phyloP scores from a whole-genome alignment of 768 basidiomycete genomes.

The Russula sp. region DNA sequence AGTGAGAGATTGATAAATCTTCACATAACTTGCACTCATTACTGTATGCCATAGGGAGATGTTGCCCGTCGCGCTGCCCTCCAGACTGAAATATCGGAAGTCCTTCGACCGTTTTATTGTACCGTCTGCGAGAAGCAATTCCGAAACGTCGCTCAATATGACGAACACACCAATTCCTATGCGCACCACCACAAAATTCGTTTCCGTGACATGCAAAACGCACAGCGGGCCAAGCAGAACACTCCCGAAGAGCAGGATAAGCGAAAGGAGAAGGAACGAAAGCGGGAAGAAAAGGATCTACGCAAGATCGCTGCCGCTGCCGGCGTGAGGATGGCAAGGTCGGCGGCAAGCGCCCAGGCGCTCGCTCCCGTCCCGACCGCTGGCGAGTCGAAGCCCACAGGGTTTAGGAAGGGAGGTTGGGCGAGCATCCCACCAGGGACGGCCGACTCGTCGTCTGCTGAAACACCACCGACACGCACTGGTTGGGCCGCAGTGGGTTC shows the following conservation, averaged over 20 bases:
- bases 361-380: slow-evolving; percentile 19
- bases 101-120: slow-evolving; percentile 74
- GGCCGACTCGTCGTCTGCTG: slow-evolving; percentile 1
- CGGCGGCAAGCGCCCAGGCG: slow-evolving; percentile 27
- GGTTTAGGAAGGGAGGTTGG: slow-evolving; percentile 32
- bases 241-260: slow-evolving; percentile 63
- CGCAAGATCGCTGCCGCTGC: slow-evolving; percentile 78
- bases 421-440: slow-evolving; percentile 2
- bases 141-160: slow-evolving; percentile 78
- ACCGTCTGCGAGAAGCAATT: slow-evolving; percentile 83
- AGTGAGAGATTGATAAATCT: slow-evolving; percentile 35
- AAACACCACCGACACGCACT: slow-evolving; percentile 28
- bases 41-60: slow-evolving; percentile 39
- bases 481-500: slow-evolving; percentile 47
- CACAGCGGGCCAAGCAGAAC: slow-evolving; percentile 49
- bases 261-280: slow-evolving; percentile 80
- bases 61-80: slow-evolving; percentile 63
- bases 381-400: slow-evolving; percentile 25
- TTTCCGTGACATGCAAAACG: slow-evolving; percentile 75
- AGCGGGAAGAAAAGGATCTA: slow-evolving; percentile 79
- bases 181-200: slow-evolving; percentile 84
- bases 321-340: slow-evolving; percentile 58
- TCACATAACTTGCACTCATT: neutral
- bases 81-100: slow-evolving; percentile 59
- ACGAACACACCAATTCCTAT: slow-evolving; percentile 87